phyloP scores from a whole-genome alignment of 2,329 filamentous ascomycete species.

The Venturia pyrina region DNA sequence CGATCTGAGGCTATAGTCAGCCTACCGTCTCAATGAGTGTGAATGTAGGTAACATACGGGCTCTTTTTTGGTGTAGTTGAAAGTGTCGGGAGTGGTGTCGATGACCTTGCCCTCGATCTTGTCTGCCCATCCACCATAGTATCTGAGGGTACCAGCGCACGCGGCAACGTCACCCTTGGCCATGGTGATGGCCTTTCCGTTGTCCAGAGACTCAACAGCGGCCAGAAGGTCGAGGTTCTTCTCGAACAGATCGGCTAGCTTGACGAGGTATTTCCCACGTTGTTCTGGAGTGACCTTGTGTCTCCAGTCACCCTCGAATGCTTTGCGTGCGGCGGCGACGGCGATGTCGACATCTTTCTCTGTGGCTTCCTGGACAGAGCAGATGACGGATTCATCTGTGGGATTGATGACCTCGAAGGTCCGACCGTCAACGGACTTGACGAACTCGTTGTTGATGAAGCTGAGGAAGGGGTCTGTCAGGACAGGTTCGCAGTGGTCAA shows the following conservation, averaged over 20 bases:
- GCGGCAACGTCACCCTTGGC: slow-evolving; percentile 65
- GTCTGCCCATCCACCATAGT: slow-evolving; percentile 85
- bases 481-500: neutral
- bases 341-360: slow-evolving; percentile 79
- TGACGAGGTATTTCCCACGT: slow-evolving; percentile 59
- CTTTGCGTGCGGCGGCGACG: slow-evolving; percentile 74
- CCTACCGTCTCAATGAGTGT: neutral
- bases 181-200: slow-evolving; percentile 72
- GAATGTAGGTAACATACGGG: slow-evolving; percentile 39
- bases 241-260: slow-evolving; percentile 72
- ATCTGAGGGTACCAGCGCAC: slow-evolving; percentile 63
- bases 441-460: slow-evolving; percentile 91
- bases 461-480: slow-evolving; percentile 29
- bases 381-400: slow-evolving; percentile 72
- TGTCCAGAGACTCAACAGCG: slow-evolving; percentile 77
- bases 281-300: slow-evolving; percentile 55
- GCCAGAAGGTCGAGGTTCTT: slow-evolving; percentile 68
- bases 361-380: slow-evolving; percentile 70
- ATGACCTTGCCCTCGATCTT: slow-evolving; percentile 85
- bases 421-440: slow-evolving; percentile 74
- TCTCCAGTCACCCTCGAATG: slow-evolving; percentile 65
- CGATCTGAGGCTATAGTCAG: slow-evolving; percentile 37
- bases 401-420: slow-evolving; percentile 92
- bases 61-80: slow-evolving; percentile 76
- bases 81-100: slow-evolving; percentile 65